phyloP scores from a whole-genome alignment of 2,329 filamentous ascomycete species.

The Sphaerulina populicola region DNA sequence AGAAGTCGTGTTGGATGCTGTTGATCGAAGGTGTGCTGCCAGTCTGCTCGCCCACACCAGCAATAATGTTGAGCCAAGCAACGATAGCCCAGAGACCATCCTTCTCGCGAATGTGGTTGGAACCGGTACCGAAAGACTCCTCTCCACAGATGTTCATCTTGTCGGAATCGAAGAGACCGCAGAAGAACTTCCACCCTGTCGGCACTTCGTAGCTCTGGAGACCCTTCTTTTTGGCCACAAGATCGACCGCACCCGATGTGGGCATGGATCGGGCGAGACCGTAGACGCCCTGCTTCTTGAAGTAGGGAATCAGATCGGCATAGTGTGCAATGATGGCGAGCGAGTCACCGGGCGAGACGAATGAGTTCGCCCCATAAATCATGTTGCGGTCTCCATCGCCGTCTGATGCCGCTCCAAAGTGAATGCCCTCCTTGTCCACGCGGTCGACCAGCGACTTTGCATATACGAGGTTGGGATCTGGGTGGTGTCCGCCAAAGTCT shows the following conservation, averaged over 20 bases:
- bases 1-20: conserved; percentile 95
- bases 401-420: conserved; percentile 93
- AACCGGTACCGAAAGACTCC: conserved; percentile 95
- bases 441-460: conserved; percentile 88
- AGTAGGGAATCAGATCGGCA: conserved; percentile 92
- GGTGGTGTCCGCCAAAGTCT: conserved; percentile 95
- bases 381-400: conserved; percentile 99
- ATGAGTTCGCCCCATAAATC: conserved; percentile 96
- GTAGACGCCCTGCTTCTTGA: conserved; percentile 93
- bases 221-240: conserved; percentile 89
- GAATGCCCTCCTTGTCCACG: conserved; percentile 83
- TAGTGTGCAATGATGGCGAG: conserved; percentile 97
- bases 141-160: conserved; percentile 98
- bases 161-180: conserved; percentile 83
- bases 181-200: conserved; percentile 99
- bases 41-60: conserved; percentile 76
- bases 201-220: conserved; percentile 92
- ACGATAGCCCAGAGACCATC: conserved; percentile 96
- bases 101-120: conserved; percentile 98
- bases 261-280: conserved; percentile 96
- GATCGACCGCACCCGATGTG: conserved; percentile 87
- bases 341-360: conserved; percentile 94
- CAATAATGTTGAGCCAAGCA: conserved; percentile 98
- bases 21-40: conserved; percentile 81
- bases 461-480: conserved; percentile 95